Evolutionary conservation across 1,139 yeast species (phyloP), one percentile per base, ranked within the genome.

Genomic region (Sugiyamaella neomexicana): DNA sequence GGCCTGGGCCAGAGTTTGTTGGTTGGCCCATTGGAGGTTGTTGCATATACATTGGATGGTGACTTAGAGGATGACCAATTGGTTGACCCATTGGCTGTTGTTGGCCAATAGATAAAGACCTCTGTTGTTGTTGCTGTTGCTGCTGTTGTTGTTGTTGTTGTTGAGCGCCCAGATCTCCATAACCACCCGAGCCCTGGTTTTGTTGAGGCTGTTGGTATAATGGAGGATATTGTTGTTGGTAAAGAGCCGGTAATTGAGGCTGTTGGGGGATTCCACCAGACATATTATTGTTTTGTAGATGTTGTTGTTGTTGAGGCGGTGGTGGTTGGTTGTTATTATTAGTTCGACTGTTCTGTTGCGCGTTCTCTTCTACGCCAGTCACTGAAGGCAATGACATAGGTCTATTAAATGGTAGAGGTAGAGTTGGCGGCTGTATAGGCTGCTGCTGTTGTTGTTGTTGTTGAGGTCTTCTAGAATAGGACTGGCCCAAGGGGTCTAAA

Each of bases 331-430:
- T 15, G 12, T 15, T 40, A 44, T 20, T 40, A 17, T 12, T 40
- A 46, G 15, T 46, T 9, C 25, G 42, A 16, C 27, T 39, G 12
- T 39, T 16, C 29, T 45, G 49, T 20, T 39, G 51, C n/a, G 31
- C 16, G 13, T 16, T 12, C n/a, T 47, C 46, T 7, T 47, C 51
- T 37, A 31, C 51, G 27, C 39, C 39, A 37, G 20, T 31, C 9
- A 38, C 51, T 5, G 45, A 39, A 16, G 51, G 45, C 23, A 47
- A 47, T n/a, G 46, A 34, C 52, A 46, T 52, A 38, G 50, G 53
- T 40, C 51, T 58, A 44, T 47, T 50, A 40, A 46, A 50, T 12
- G 46, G 50, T 34, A 55, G 60, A 23, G 55, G 61, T 29, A 54
- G 55, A 31, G 39, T 38, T 2, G 61, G 38, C 5, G 58, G 55